Conservation (phyloP, 495 filamentous ascomycete species). For the Aspergillus cavernicola region DNA sequence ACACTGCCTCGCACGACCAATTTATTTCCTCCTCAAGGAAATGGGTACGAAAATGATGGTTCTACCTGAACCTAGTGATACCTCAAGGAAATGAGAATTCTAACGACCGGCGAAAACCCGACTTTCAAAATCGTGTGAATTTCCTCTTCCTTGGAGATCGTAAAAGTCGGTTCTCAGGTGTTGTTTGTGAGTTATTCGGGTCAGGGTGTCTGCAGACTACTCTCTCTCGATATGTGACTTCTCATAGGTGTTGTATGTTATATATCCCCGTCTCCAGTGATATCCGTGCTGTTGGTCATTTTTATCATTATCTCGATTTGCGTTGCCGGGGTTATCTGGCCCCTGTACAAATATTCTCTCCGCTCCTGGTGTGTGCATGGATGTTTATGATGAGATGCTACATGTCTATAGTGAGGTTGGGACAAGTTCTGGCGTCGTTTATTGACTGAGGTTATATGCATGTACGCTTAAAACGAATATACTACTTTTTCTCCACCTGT, state of each 20-base stretch:
- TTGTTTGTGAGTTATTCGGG: background rate
- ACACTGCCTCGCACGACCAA: constrained; percentile 15
- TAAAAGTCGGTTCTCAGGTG: background rate
- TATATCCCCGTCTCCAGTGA: background rate
- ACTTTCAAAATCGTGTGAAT: background rate
- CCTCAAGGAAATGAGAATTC: background rate
- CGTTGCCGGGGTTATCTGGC: background rate
- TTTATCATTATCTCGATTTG: background rate
- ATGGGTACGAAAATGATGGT: constrained; percentile 13
- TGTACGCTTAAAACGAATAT: background rate
- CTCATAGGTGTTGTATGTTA: background rate
- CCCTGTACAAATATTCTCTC: constrained; percentile 9
- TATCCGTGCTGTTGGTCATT: background rate
- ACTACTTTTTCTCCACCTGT: no score
- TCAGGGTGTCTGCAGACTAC: background rate
- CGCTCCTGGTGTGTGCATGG: background rate
- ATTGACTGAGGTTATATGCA: no score
- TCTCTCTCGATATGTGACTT: background rate
- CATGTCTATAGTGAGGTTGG: background rate
- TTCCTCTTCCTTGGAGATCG: background rate
- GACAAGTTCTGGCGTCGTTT: background rate
- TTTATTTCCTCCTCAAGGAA: constrained; percentile 12
- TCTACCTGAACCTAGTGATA: background rate
- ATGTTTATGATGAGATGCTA: background rate
- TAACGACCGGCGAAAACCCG: background rate